These are phyloP conservation scores for Balansia obtecta DNA, from an alignment of 2,329 filamentous ascomycete genomes.

Conservation along the genomic window DNA sequence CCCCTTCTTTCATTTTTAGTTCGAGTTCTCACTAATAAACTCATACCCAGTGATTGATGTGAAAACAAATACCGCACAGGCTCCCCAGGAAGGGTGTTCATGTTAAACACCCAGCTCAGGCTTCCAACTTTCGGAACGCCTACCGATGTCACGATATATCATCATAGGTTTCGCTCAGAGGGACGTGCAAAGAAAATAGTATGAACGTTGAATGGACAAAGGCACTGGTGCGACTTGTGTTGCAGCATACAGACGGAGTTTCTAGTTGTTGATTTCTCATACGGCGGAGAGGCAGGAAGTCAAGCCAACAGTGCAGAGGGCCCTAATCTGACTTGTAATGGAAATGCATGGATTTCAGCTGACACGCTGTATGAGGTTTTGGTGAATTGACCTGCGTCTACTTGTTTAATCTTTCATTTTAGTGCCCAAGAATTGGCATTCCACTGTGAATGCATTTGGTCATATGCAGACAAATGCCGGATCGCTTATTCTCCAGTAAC, in stretches of 20 bases:
- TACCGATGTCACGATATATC: too few relatives aligned
- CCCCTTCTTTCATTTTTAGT: background rate
- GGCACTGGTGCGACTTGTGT: background rate
- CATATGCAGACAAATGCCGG: too few relatives aligned
- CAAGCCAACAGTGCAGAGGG: too few relatives aligned
- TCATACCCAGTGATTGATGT: slow-evolving; percentile 72
- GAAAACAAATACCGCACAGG: slow-evolving; percentile 62
- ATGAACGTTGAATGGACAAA: background rate
- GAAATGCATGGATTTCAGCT: too few relatives aligned
- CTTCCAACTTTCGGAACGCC: background rate
- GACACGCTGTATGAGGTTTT: too few relatives aligned
- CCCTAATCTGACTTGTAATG: too few relatives aligned
- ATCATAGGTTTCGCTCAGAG: background rate
- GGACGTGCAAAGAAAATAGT: background rate
- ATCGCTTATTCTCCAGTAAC: too few relatives aligned
- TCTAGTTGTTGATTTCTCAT: background rate
- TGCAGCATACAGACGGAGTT: background rate
- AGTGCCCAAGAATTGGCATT: too few relatives aligned
- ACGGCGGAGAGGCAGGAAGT: background rate
- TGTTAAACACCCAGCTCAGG: slow-evolving; percentile 16
- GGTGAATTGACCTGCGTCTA: too few relatives aligned
- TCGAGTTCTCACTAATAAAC: slow-evolving; percentile 12
- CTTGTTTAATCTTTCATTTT: too few relatives aligned
- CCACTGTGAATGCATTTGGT: too few relatives aligned
- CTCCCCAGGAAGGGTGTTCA: slow-evolving; percentile 59